A percentile compares a stretch with the other conserved stretches of the same genome.
phyloP scores from a whole-genome alignment of 176 grass and related monocot species.

The Pontederia crassipes region DNA sequence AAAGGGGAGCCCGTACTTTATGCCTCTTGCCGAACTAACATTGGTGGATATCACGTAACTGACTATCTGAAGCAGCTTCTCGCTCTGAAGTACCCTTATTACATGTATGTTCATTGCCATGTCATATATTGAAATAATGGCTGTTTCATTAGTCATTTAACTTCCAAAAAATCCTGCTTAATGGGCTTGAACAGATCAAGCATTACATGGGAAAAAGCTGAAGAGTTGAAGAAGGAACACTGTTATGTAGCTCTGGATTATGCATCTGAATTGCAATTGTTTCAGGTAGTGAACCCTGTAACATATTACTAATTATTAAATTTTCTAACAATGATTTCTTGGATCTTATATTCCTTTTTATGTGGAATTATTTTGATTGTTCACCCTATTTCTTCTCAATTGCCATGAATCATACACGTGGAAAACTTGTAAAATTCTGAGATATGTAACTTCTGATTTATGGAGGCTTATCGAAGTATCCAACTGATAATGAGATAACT shows the following conservation, averaged over 20 bases:
- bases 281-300: conserved; percentile 43
- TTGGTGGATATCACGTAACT: conserved; percentile 87
- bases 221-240: conserved; percentile 93
- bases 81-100: conserved; percentile 89
- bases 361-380: no score
- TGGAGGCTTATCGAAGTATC: no score
- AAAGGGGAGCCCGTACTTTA: conserved; percentile 76
- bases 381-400: no score
- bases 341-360: neutral
- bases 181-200: conserved; percentile 48
- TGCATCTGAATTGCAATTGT: conserved; percentile 66
- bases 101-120: conserved; percentile 43
- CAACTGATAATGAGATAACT: no score
- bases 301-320: conserved; percentile 7
- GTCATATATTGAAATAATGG: conserved; percentile 20
- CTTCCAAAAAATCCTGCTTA: conserved; percentile 12
- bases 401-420: no score
- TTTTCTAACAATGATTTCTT: conserved; percentile 8
- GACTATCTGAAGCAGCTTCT: conserved; percentile 97
- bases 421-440: no score
- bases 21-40: conserved; percentile 76
- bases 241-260: conserved; percentile 81
- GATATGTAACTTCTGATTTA: no score
- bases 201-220: conserved; percentile 87
- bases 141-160: conserved; percentile 16